Evolutionary conservation across 768 basidiomycete genomes (phyloP), one percentile per base, ranked within the genome.

Genomic region (Porphyrellus cyaneotinctus): DNA sequence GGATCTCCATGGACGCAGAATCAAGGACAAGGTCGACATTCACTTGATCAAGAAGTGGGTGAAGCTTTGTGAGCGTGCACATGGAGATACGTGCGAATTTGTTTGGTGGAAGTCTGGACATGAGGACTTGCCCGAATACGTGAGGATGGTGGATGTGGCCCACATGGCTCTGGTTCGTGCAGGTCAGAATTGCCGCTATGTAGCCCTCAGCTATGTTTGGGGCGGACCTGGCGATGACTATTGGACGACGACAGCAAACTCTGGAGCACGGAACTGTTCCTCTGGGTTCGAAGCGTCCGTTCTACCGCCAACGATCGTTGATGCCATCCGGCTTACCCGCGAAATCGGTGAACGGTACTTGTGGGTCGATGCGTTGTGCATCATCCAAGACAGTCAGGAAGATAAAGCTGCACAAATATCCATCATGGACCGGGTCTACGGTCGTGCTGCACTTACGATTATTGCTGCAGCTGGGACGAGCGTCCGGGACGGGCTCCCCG

Each of bases 291-390:
- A 47, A 18, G 37, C 30, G 31, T 47, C 44, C 13, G n/a, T 10
- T 3, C 38, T 54, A 3, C 54, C 52, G 4, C 41, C 45, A 3
- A 65, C 65, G 17, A 59, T 65, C 6, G 10, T 50, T 2, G 64
- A 65, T 20, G 46, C 65, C 12, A 64, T 67, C 15, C 45, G 37
- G 8, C 23, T 62, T 22, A 49, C 53, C n/a, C 62, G 48, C 3
- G 18, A 38, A 13, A 33, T 67, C 11, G 58, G 63, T 8, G 54
- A 59, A 53, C 64, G 49, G 17, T 66, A 64, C 32, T 9, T 66
- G 12, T 66, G 64, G 64, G 26, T 67, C 6, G 64, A 67, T 33
- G 53, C 56, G 2, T 38, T 66, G 10, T 66, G 64, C 20, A 60
- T 67, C 50, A 48, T 54, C 30, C 65, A 66, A 33, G 64, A 64